Evolutionary conservation across 306 rosid genomes (phyloP), one percentile per base, ranked within the genome.

Genomic region (Pterocarpus santalinus): DNA sequence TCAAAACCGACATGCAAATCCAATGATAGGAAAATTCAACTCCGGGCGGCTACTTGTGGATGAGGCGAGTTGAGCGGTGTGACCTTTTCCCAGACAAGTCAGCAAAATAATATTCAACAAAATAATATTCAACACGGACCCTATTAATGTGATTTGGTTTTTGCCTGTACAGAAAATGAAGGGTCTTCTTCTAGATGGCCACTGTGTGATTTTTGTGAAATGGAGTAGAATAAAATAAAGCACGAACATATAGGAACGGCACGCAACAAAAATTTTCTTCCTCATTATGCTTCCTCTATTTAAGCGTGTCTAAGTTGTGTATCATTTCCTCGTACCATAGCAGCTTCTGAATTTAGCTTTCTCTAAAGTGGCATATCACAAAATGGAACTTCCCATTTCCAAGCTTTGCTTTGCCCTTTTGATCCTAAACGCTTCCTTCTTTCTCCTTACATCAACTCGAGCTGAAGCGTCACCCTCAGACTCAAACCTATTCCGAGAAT

Each of bases 401-500:
- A 85, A 69, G 73, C 75, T 86, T 58, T 49, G 83, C 52, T 53
- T 67, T 17, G 10, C 77, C 49, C 15, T 91, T 33, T 65, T 77
- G 70, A 51, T 84, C 60, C 71, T 77, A n/a, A 81, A 79, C 51
- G 69, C 78, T 44, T 55, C 84, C 33, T 53, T 91, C 51, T 39
- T 70, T 0, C 76, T 70, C 12, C 77, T 62, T 2, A 14, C 75
- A 30, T 70, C 84, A 43, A 39, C 64, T 69, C 77, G 76, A 16
- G 69, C 49, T 7, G 36, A 17, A n/a, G 76, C 88, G 13, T 32
- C 85, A 32, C 65, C 88, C 5, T 5, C 88, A 11, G 82, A 34
- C 87, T 15, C 90, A 33, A 79, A 84, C 61, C 41, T 92, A 14
- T 94, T 94, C 77, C 32, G 90, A 46, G 97, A 90, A 86, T 91